Base-by-base conservation (phyloP, 2,329 filamentous ascomycete species). In the Aspergillus brunneoviolaceus region DNA sequence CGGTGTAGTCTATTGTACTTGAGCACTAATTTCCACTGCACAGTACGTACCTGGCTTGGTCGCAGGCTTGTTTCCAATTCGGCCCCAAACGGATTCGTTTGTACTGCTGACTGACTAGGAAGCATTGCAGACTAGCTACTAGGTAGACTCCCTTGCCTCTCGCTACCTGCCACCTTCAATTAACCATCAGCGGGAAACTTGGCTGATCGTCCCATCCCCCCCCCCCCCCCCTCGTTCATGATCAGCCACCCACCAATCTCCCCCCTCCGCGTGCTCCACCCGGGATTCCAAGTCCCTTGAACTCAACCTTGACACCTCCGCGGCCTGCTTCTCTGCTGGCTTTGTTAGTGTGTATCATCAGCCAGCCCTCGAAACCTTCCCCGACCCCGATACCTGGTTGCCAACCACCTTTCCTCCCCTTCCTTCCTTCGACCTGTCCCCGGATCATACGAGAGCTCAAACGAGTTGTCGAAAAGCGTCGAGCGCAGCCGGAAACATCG, bases 1-100 rank as follows among this genome's bases (percentile, higher is more conserved):
- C 51, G 27, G 27, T 9, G 27, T 29, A 21, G 21, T 21, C 21
- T 21, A 29, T 7, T 29, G 27, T 29, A 29, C 27, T 9, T 29
- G 27, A 29, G 27, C 27, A 29, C 27, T 29, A 29, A 29, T 29
- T 29, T 29, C 7, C 9, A 29, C 7, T 29, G 27, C 9, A 29
- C 7, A 9, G 27, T 29, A 29, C 7, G 27, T 35, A 4, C 33
- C 33, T 55, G 39, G 35, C 52, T 33, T 29, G 53, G 45, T 55
- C 42, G 53, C 53, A 33, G 53, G 53, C 53, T 33, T 27, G 42
- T 49, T 55, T 35, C 42, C 53, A 33, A 55, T 21, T 55, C 35
- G 51, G 33, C 51, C 51, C 51, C 51, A 42, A 45, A 42, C 42
- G 33, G 42, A 27, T n/a, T 45, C 25, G 29, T 27, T 27, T 53